Evolutionary conservation across 129 eudicot species (phyloP).

Genomic region (Glebionis coronaria): DNA sequence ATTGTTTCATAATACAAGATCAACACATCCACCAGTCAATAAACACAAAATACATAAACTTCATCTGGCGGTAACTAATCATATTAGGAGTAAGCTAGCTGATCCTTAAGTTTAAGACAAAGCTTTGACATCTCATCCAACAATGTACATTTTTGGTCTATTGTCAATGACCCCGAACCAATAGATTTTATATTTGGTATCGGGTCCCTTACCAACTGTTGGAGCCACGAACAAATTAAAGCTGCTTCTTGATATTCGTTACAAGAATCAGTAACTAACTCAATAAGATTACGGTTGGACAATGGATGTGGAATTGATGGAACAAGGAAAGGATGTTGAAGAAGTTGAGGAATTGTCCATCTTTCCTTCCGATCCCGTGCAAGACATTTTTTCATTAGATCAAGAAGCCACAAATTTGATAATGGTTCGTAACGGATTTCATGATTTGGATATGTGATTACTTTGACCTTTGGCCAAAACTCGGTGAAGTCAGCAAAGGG

Average conservation of each 20-base stretch:
- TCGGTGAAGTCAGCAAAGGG: too few relatives aligned
- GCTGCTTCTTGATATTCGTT: too few relatives aligned
- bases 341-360: conserved; percentile 88
- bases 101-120: conserved; percentile 58
- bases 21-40: conserved; percentile 5
- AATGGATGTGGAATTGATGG: conserved; percentile 51
- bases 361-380: conserved; percentile 75
- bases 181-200: conserved; percentile 15
- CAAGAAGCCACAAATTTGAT: too few relatives aligned
- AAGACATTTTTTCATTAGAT: too few relatives aligned
- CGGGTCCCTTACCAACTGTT: conserved; percentile 44
- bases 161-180: conserved; percentile 23
- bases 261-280: too few relatives aligned
- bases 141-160: too few relatives aligned
- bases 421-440: too few relatives aligned
- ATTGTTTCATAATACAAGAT: conserved; percentile 26
- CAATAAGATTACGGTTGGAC: too few relatives aligned
- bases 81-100: conserved; percentile 25
- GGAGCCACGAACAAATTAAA: too few relatives aligned
- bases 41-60: conserved; percentile 20
- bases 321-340: conserved; percentile 88
- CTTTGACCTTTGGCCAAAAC: conserved; percentile 96
- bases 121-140: conserved; percentile 51
- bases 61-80: conserved; percentile 10
- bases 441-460: conserved; percentile 81